A percentile compares a stretch with the other conserved stretches of the same genome.
Conservation (phyloP, 1,284 basidiomycete genomes). For the Macrocystidia cucumis region DNA sequence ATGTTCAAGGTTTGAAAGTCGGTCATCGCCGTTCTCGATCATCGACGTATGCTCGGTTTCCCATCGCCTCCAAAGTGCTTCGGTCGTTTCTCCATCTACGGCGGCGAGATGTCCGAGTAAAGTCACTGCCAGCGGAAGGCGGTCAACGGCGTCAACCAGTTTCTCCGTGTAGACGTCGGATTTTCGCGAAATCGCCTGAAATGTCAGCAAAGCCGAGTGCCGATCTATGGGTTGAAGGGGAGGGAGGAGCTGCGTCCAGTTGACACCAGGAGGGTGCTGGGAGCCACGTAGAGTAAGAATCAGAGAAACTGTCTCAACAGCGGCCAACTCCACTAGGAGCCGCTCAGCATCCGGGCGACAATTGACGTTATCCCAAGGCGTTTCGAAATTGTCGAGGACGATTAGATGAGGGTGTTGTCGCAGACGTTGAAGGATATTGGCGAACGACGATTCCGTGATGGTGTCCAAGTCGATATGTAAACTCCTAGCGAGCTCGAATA, state of each 20-base stretch:
- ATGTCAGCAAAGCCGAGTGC: constrained; percentile 15
- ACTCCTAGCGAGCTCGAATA: constrained; percentile 14
- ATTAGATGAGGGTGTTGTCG: constrained; percentile 11
- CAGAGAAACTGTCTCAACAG: constrained; percentile 14
- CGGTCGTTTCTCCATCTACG: constrained; percentile 17
- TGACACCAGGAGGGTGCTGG: constrained; percentile 16
- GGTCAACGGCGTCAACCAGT: constrained; percentile 18
- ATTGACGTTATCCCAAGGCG: constrained; percentile 17
- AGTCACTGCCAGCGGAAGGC: constrained; percentile 21
- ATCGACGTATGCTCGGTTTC: constrained; percentile 16
- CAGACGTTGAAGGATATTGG: constrained; percentile 10
- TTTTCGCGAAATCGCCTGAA: constrained; percentile 16
- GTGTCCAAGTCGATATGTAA: constrained; percentile 12
- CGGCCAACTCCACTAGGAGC: constrained; percentile 15
- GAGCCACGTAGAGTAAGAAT: constrained; percentile 23
- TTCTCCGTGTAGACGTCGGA: constrained; percentile 13
- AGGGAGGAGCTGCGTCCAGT: constrained; percentile 17
- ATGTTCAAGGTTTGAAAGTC: constrained; percentile 16
- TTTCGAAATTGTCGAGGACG: constrained; percentile 23
- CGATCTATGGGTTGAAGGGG: constrained; percentile 17
- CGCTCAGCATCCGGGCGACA: constrained; percentile 15
- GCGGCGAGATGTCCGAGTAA: constrained; percentile 18
- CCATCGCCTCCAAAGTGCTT: constrained; percentile 19
- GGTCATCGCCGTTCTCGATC: constrained; percentile 16
- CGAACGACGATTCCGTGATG: constrained; percentile 9